Evolutionary conservation across 2,329 filamentous ascomycete species (phyloP).

Genomic region (Aureobasidium sp.): DNA sequence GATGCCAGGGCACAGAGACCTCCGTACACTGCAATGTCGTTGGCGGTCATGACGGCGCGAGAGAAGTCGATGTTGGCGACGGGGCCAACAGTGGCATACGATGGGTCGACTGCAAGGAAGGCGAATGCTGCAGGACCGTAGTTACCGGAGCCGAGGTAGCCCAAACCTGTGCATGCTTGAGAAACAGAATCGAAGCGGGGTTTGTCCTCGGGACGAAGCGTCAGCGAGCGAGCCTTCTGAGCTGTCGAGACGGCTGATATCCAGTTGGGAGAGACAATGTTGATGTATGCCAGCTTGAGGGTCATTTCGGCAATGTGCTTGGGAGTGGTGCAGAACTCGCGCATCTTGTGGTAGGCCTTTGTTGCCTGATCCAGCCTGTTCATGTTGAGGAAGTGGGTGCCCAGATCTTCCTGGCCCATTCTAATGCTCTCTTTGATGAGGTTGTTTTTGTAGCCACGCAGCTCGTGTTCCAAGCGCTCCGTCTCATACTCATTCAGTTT

Average conservation of each 20-base stretch:
- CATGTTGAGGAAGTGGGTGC: conserved; percentile 69
- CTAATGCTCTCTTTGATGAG: conserved; percentile 94
- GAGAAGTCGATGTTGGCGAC: conserved; percentile 49
- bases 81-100: conserved; percentile 33
- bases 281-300: conserved; percentile 67
- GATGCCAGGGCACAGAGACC: conserved; percentile 83
- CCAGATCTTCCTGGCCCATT: conserved; percentile 94
- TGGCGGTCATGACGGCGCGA: conserved; percentile 66
- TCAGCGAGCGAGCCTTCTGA: conserved; percentile 36
- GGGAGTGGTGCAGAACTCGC: conserved; percentile 76
- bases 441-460: conserved; percentile 94
- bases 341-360: conserved; percentile 78
- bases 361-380: conserved; percentile 58
- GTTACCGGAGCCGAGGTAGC: conserved; percentile 47
- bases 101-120: conserved; percentile 58
- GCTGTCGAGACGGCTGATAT: conserved; percentile 45
- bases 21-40: conserved; percentile 88
- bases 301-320: conserved; percentile 79
- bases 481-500: conserved; percentile 62
- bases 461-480: conserved; percentile 68
- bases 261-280: conserved; percentile 73
- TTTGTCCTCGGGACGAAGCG: conserved; percentile 49
- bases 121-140: conserved; percentile 60
- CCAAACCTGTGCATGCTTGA: conserved; percentile 52
- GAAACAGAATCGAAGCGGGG: conserved; percentile 57